Evolutionary conservation across 345 rosid genomes (phyloP).

Genomic region (Pseudoturritis turrita): DNA sequence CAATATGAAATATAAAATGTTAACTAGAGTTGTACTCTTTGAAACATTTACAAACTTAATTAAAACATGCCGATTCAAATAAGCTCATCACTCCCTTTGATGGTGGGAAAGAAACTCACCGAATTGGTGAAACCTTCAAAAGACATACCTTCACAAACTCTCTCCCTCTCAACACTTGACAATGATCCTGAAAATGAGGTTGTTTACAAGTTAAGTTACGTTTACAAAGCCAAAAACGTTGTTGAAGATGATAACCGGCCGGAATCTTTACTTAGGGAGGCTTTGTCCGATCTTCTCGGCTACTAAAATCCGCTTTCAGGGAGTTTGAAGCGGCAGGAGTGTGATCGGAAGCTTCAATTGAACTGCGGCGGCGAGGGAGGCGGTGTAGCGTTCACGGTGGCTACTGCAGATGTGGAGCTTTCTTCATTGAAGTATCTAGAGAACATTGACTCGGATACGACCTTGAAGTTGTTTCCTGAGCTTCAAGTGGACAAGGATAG

Average conservation of each 20-base stretch:
- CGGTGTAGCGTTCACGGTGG: conserved; percentile 42
- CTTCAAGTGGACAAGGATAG: conserved; percentile 12
- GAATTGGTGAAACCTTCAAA: conserved; percentile 42
- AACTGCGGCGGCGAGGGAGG: conserved; percentile 29
- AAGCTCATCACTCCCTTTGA: conserved; percentile 10
- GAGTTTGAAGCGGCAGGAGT: conserved; percentile 34
- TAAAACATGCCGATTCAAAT: conserved; percentile 1
- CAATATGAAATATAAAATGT: no score
- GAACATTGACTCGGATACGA: conserved; percentile 29
- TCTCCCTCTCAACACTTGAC: conserved; percentile 44
- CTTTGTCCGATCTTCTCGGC: conserved; percentile 44
- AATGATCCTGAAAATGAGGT: conserved; percentile 38
- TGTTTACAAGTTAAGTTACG: conserved; percentile 34
- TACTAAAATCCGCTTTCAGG: conserved; percentile 54
- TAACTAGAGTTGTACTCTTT: background rate
- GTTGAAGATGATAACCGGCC: background rate
- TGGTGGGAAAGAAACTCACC: conserved; percentile 7
- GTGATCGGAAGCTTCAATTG: conserved; percentile 37
- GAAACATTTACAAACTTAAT: background rate
- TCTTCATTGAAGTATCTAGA: conserved; percentile 36
- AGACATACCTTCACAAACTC: conserved; percentile 34
- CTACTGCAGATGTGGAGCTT: conserved; percentile 34
- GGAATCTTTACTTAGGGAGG: conserved; percentile 33
- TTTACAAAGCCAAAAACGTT: conserved; percentile 29
- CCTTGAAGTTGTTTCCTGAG: conserved; percentile 26